Conservation (phyloP, 495 filamentous ascomycete genomes). For the Evansstolkia leycettana region DNA sequence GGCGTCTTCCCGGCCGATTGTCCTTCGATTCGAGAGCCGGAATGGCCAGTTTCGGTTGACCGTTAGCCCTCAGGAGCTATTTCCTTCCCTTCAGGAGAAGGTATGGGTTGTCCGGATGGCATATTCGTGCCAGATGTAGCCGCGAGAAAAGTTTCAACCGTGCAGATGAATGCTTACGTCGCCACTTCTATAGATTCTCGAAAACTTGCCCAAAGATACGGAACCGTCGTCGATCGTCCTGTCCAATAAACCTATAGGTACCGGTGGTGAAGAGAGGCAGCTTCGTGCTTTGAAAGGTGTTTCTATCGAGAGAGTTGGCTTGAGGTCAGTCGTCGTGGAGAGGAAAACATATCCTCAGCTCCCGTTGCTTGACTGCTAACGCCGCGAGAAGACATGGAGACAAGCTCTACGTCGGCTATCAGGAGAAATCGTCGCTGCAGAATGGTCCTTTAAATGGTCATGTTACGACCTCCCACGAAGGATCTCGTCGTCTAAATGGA, state of each 20-base stretch:
- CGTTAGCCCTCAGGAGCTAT: constrained; percentile 32
- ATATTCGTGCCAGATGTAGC: too few relatives aligned
- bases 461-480: constrained; percentile 32
- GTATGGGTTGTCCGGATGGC: constrained; percentile 13
- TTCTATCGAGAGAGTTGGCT: constrained; percentile 55
- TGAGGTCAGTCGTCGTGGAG: constrained; percentile 42
- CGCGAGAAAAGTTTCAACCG: too few relatives aligned
- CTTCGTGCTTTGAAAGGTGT: constrained; percentile 54
- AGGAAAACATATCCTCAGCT: background rate
- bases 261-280: constrained; percentile 58
- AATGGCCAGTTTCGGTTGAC: constrained; percentile 44
- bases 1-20: constrained; percentile 29
- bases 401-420: constrained; percentile 74
- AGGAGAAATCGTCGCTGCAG: constrained; percentile 34
- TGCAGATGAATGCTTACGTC: constrained; percentile 1
- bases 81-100: constrained; percentile 32
- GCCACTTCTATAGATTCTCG: constrained; percentile 35
- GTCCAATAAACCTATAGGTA: constrained; percentile 66
- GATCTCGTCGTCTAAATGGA: constrained; percentile 54
- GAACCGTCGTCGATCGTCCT: constrained; percentile 65
- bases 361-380: background rate
- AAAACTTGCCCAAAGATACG: constrained; percentile 54
- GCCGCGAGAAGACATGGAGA: constrained; percentile 96
- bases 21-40: constrained; percentile 42
- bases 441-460: constrained; percentile 37